Evolutionary conservation across 2,329 filamentous ascomycete species (phyloP), one percentile per base, ranked within the genome.

Genomic region (Didymella exigua): DNA sequence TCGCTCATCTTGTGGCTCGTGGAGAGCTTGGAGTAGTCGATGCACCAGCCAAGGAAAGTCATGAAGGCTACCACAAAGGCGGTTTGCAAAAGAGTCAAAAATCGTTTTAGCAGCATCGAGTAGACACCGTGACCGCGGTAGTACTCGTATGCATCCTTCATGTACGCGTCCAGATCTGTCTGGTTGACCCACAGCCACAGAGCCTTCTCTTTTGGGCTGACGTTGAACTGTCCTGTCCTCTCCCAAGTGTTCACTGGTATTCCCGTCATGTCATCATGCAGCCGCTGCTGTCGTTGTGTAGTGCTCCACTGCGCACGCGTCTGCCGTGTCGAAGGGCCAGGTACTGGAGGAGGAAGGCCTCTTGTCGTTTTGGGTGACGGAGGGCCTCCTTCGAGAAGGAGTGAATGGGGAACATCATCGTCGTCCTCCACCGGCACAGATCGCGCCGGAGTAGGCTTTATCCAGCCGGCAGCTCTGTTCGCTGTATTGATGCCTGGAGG

Each of bases 131-230:
- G 89, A 2, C 89, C 89, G 46, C 89, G 80, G 68, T 90, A 96
- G 75, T 96, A 97, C 61, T 89, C 83, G 72, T 97, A 97, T 3
- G 96, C 90, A 59, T 89, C 89, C 50, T 86, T 84, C 69, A 96
- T 86, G 72, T 96, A 97, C 66, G 86, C 88, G 75, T 97, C 93
- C 48, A 97, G 80, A 69, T 96, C 95, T 31, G 90, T 86, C 53
- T 95, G 90, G 68, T 96, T 96, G 49, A 90, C 90, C 90, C 93
- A 97, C 75, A 90, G 85, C 88, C 91, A 97, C 79, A 96, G 85
- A 3, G 93, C 92, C 73, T 88, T 89, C 69, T 93, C 89, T 73
- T 86, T 86, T 0, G 86, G 84, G 65, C 85, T 83, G 24, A 81
- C 62, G 11, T 66, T 65, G 21, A 72, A 69, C 31, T 68, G 65